phyloP scores from a whole-genome alignment of 306 rosid genomes.

The Sesbania bispinosa region DNA sequence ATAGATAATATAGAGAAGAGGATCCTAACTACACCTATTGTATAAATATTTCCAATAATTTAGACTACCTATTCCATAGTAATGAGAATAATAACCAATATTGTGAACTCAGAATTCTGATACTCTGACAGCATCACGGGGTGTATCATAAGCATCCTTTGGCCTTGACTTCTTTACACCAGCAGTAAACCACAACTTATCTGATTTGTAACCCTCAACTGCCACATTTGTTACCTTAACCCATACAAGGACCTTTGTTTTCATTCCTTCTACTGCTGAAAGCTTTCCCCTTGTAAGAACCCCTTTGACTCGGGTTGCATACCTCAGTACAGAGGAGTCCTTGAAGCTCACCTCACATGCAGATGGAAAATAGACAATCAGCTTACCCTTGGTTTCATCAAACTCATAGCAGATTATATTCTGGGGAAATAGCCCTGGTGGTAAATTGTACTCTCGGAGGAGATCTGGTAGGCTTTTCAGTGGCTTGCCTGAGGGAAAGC shows the following conservation, averaged over 20 bases:
- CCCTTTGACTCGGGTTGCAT: conserved; percentile 72
- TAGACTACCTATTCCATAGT: conserved; percentile 18
- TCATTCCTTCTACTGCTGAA: conserved; percentile 83
- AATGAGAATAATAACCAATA: not conserved
- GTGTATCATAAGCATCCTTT: conserved; percentile 65
- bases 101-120: conserved; percentile 52
- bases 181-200: conserved; percentile 85
- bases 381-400: conserved; percentile 68
- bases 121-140: conserved; percentile 60
- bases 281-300: conserved; percentile 80
- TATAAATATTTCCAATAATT: conserved; percentile 14
- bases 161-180: conserved; percentile 86
- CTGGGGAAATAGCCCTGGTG: conserved; percentile 82
- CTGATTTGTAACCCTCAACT: conserved; percentile 83
- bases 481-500: conserved; percentile 61
- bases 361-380: conserved; percentile 82
- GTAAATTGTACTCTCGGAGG: conserved; percentile 87
- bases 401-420: conserved; percentile 80
- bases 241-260: conserved; percentile 92
- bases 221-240: conserved; percentile 80
- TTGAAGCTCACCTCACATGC: conserved; percentile 81
- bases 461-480: conserved; percentile 77
- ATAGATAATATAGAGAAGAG: conserved; percentile 2
- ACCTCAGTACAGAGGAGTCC: conserved; percentile 78
- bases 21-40: conserved; percentile 16